These are phyloP conservation scores for Flueggea neowawraea DNA, from an alignment of 441 rosid species.

Conservation along the genomic window DNA sequence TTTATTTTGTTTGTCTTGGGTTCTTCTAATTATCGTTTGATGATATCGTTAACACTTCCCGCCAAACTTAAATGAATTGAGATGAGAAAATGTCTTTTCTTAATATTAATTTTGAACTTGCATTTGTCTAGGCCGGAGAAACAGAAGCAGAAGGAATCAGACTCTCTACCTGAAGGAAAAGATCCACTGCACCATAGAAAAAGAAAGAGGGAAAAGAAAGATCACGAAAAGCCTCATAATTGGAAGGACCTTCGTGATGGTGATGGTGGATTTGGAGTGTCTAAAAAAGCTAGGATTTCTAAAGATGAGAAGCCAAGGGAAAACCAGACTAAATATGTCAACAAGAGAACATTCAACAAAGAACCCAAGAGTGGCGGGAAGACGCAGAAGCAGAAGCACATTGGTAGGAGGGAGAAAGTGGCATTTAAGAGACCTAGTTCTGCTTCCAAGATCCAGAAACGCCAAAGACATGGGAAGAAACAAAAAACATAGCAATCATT, in stretches of 20 bases:
- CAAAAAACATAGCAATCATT: not conserved
- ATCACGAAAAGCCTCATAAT: not conserved
- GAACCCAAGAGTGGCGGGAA: constrained; percentile 12
- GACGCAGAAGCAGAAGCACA: constrained; percentile 9
- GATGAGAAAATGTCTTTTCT: too few species aligned
- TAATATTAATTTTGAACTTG: not conserved
- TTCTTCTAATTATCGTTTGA: not conserved
- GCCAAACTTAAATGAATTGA: too few species aligned
- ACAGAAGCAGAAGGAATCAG: constrained; percentile 21
- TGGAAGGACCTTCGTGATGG: constrained; percentile 10
- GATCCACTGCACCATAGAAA: constrained; percentile 21
- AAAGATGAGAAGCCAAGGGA: constrained; percentile 15
- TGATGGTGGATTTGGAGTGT: constrained; percentile 15
- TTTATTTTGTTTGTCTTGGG: not conserved
- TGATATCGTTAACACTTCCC: too few species aligned
- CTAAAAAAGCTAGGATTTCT: constrained; percentile 15
- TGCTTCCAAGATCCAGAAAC: constrained; percentile 17
- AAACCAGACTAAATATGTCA: constrained; percentile 11
- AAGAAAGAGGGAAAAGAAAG: constrained; percentile 33
- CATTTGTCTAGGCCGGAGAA: constrained; percentile 27
- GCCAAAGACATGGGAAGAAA: constrained; percentile 17
- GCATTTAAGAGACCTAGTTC: constrained; percentile 13
- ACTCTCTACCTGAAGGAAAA: constrained; percentile 2
- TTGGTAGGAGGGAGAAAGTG: constrained; percentile 9
- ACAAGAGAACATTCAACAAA: constrained; percentile 18